phyloP scores from a whole-genome alignment of 306 rosid genomes.

The Mimosa pudica region DNA sequence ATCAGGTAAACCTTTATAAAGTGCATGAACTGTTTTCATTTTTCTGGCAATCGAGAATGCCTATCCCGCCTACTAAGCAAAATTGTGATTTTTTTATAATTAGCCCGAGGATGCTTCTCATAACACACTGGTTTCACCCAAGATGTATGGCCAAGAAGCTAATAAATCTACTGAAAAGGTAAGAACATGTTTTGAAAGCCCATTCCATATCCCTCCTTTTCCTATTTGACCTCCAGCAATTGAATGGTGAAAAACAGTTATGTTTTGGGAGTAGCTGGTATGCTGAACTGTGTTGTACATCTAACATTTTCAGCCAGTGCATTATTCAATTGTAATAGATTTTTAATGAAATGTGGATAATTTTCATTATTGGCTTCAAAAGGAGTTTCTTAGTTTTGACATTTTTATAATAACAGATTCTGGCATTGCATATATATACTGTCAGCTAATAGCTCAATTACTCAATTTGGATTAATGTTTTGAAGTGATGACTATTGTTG shows the following conservation, averaged over 20 bases:
- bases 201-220: background rate
- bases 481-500: constrained; percentile 8
- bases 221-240: background rate
- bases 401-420: background rate
- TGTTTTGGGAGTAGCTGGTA: constrained; percentile 8
- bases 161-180: constrained; percentile 51
- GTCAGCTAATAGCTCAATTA: constrained; percentile 7
- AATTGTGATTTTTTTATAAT: constrained; percentile 27
- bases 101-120: constrained; percentile 59
- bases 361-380: background rate
- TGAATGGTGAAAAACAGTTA: constrained; percentile 12
- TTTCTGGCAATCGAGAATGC: constrained; percentile 10
- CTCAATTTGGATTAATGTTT: background rate
- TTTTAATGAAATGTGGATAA: constrained; percentile 14
- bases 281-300: constrained; percentile 6
- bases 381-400: background rate
- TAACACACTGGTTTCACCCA: constrained; percentile 42
- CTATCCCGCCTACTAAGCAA: constrained; percentile 28
- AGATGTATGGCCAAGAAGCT: constrained; percentile 54
- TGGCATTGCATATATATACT: constrained; percentile 9
- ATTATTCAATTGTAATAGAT: background rate
- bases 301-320: constrained; percentile 8
- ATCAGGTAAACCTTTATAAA: constrained; percentile 58
- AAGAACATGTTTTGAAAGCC: constrained; percentile 27
- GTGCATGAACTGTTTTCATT: background rate